These are phyloP conservation scores for Calonectria hawksworthii DNA, from an alignment of 2,329 filamentous ascomycete species.

Conservation along the genomic window DNA sequence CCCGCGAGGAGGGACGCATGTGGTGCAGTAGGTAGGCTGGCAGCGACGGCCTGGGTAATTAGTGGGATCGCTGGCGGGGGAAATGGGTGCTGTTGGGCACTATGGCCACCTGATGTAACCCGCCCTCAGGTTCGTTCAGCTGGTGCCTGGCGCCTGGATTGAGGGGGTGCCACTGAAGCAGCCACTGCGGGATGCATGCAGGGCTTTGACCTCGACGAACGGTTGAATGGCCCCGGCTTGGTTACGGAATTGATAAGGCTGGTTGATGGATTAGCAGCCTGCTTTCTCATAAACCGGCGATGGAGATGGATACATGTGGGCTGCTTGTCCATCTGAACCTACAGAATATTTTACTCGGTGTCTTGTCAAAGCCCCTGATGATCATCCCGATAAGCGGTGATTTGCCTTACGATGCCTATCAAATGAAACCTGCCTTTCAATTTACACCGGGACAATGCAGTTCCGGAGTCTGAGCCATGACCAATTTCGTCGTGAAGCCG, in stretches of 20 bases:
- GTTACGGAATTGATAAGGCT: background rate
- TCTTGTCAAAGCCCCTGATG: background rate
- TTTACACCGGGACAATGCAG: background rate
- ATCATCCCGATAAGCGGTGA: background rate
- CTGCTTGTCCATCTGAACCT: background rate
- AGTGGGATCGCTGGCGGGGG: conserved; percentile 24
- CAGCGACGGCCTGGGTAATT: conserved; percentile 5
- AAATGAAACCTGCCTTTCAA: background rate
- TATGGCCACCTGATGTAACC: conserved; percentile 14
- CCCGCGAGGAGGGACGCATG: background rate
- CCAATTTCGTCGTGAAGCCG: background rate
- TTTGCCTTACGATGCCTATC: background rate
- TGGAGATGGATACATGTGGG: background rate
- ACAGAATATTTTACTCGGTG: background rate
- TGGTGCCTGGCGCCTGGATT: background rate
- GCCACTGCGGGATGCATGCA: conserved; percentile 21
- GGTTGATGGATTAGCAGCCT: background rate
- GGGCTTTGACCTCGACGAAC: conserved; percentile 17
- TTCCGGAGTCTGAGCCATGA: background rate
- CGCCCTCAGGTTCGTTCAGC: conserved; percentile 18
- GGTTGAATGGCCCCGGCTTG: background rate
- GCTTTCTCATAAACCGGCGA: background rate
- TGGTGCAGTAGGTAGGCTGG: conserved; percentile 4
- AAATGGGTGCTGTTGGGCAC: conserved; percentile 6
- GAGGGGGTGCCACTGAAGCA: conserved; percentile 17